phyloP scores from a whole-genome alignment of 2,329 filamentous ascomycete genomes.

The Fusarium sp. region DNA sequence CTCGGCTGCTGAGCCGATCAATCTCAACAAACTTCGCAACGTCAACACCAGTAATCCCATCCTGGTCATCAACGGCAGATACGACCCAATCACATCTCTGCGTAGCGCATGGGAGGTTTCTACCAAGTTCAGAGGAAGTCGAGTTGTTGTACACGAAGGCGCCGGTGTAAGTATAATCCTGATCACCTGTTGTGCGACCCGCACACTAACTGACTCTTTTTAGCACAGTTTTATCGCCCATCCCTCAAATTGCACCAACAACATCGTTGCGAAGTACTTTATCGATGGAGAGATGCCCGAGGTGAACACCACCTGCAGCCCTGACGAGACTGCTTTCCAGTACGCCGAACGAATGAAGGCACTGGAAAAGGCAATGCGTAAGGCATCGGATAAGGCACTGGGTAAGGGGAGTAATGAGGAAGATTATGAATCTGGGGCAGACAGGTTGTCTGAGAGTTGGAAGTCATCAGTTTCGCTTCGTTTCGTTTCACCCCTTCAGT shows the following conservation, averaged over 20 bases:
- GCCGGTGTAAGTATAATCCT: neutral
- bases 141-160: constrained; percentile 14
- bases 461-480: neutral
- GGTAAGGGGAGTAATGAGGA: neutral
- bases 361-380: too few species aligned
- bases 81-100: neutral
- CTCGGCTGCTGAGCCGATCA: neutral
- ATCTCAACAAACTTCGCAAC: constrained; percentile 2
- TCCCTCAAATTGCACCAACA: constrained; percentile 4
- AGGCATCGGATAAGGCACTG: too few species aligned
- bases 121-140: constrained; percentile 1
- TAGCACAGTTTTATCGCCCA: neutral
- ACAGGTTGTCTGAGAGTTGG: neutral
- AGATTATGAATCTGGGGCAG: neutral
- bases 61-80: constrained; percentile 1
- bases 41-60: neutral
- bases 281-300: neutral
- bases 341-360: neutral
- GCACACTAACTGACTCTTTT: rapidly evolving
- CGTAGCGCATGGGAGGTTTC: constrained; percentile 3
- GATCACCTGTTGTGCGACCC: neutral
- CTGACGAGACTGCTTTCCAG: neutral
- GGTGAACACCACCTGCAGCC: constrained; percentile 1
- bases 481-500: neutral
- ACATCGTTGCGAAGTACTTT: neutral